Evolutionary conservation across 1,284 basidiomycete genomes (phyloP), one percentile per base, ranked within the genome.

Genomic region (Leucoagaricus sp.): DNA sequence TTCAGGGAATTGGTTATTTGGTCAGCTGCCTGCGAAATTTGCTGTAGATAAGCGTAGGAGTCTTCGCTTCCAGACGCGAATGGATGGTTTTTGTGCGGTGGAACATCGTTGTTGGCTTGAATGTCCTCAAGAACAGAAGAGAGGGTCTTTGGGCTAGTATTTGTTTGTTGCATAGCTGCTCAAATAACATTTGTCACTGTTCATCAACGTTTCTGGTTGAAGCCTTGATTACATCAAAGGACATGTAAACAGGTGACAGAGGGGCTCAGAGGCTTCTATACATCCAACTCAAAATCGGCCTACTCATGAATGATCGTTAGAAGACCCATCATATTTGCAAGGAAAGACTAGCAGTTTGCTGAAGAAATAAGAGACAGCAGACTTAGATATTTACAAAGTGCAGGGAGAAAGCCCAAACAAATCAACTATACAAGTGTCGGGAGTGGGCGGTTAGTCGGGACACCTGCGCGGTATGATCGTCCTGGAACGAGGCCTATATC

Each of bases 1-100:
- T 76, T 74, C 15, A 89, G 69, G 0, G 83, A 84, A 64, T 79
- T 72, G 3, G 77, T 77, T 8, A 86, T 68, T 60, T 81, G 78
- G 40, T 77, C 73, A 6, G 83, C 77, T 4, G 79, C 71, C 49
- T 80, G 74, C 46, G 86, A 72, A 15, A 87, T 67, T 23, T 79
- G 72, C 58, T 79, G 75, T 36, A 89, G 71, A 51, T 75, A 68
- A 3, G 71, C 69, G 56, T 73, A 73, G 4, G 77, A 69, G 19
- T 72, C 63, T 40, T 80, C 73, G 41, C 75, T 75, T 7, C 75
- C 72, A 1, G 72, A 66, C 29, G 79, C 72, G 65, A 85, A 86
- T 2, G 81, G 78, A 62, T 86, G 84, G 8, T 70, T 67, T 4
- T 70, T 69, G 56, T 75, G 66, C 23, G 65, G 61, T 15, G 72